A percentile compares a stretch with the other conserved stretches of the same genome.
Conservation (phyloP, 2,329 filamentous ascomycete genomes). For the Alternaria conjuncta region DNA sequence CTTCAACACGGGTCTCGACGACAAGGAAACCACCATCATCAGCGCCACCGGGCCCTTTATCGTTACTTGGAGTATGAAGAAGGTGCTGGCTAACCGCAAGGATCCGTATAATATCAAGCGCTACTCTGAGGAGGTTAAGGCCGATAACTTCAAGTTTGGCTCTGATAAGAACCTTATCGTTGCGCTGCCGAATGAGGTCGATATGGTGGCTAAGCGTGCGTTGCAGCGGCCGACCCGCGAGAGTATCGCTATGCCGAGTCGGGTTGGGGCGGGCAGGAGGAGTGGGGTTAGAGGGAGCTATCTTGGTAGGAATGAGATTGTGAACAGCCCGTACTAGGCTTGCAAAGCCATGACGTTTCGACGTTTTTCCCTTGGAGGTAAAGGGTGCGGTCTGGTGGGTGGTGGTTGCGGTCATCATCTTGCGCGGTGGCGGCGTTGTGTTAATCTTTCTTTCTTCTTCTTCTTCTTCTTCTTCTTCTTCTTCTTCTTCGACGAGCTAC, state of each 20-base stretch:
- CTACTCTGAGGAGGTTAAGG: slow-evolving; percentile 93
- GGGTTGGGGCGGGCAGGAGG: slow-evolving; percentile 51
- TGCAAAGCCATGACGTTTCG: too few species aligned
- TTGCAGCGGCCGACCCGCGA: slow-evolving; percentile 89
- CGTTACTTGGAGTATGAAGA: slow-evolving; percentile 94
- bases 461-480: background rate
- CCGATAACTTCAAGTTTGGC: slow-evolving; percentile 97
- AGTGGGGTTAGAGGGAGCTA: slow-evolving; percentile 66
- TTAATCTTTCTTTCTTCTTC: too few species aligned
- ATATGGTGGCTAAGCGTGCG: slow-evolving; percentile 89
- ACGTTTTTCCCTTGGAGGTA: background rate
- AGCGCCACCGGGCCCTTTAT: slow-evolving; percentile 97
- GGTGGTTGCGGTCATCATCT: background rate
- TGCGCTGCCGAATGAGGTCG: slow-evolving; percentile 93
- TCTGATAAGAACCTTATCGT: slow-evolving; percentile 98
- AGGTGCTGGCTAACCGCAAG: slow-evolving; percentile 79
- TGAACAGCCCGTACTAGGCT: slow-evolving; percentile 70
- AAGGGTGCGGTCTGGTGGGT: background rate
- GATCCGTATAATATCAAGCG: slow-evolving; percentile 96
- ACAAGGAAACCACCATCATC: slow-evolving; percentile 90
- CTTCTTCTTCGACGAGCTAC: background rate
- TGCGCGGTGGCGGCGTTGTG: background rate
- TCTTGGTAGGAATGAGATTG: slow-evolving; percentile 81
- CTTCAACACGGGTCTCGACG: slow-evolving; percentile 87
- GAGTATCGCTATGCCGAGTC: slow-evolving; percentile 75